Conservation (phyloP, 1,139 yeast species). For the Kurtzmaniella quercitrusa region DNA sequence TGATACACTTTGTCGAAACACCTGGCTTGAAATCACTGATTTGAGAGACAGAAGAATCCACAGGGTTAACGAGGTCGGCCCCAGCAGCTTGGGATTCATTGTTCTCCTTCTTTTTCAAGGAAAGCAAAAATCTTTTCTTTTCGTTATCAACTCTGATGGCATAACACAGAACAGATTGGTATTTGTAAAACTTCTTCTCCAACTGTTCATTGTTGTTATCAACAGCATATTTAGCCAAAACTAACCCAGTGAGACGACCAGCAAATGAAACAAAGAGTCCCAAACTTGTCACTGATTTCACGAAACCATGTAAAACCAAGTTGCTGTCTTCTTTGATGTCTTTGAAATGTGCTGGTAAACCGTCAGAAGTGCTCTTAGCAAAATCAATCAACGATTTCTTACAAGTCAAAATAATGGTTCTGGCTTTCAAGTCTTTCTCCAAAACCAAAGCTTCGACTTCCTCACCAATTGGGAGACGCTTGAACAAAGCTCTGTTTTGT, state of each 20-base stretch:
- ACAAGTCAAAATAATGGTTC: constrained; percentile 57
- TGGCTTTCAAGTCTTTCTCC: constrained; percentile 60
- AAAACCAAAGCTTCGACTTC: constrained; percentile 58
- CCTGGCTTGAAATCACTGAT: constrained; percentile 59
- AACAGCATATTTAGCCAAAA: constrained; percentile 70
- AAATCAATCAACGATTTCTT: constrained; percentile 68
- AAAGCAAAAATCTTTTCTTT: constrained; percentile 65
- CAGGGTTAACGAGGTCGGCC: constrained; percentile 44
- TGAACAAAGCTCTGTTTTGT: constrained; percentile 61
- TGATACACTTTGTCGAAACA: constrained; percentile 51
- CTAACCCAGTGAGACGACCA: constrained; percentile 76
- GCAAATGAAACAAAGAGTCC: constrained; percentile 87
- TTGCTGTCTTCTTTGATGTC: constrained; percentile 52
- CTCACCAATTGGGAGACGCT: constrained; percentile 58
- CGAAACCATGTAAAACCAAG: constrained; percentile 58
- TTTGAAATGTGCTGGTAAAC: constrained; percentile 54
- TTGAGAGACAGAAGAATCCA: constrained; percentile 47
- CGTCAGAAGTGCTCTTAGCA: constrained; percentile 39
- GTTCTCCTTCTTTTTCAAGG: constrained; percentile 39
- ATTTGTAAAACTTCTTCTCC: constrained; percentile 50
- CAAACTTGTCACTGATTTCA: constrained; percentile 68
- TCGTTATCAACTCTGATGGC: constrained; percentile 62
- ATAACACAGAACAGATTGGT: constrained; percentile 66
- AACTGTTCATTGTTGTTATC: constrained; percentile 54
- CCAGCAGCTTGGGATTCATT: constrained; percentile 23